Percentiles rank a stretch among this genome's conserved stretches.
Evolutionary conservation across 139 green algal genomes (phyloP).

Genomic region (Asterochloris erici): DNA sequence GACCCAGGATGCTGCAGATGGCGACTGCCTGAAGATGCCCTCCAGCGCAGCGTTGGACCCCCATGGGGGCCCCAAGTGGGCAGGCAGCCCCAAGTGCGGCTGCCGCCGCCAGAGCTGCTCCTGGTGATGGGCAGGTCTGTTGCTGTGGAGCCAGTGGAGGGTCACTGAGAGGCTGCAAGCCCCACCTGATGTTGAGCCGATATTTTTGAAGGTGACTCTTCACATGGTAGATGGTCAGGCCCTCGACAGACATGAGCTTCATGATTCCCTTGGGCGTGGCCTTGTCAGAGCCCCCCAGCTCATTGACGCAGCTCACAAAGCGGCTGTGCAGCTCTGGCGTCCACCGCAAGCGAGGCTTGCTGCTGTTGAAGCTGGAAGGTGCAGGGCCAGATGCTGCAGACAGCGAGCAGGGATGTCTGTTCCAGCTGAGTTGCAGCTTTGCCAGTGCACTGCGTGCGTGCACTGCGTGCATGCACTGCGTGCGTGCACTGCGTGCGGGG

Average conservation of each 20-base stretch:
- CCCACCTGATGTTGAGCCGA: conserved; percentile 74
- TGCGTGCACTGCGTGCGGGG: background rate
- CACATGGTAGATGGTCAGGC: conserved; percentile 90
- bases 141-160: too few species aligned
- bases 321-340: conserved; percentile 68
- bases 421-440: background rate
- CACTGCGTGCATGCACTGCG: background rate
- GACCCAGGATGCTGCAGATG: background rate
- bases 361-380: background rate
- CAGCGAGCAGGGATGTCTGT: background rate
- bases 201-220: conserved; percentile 93
- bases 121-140: too few species aligned
- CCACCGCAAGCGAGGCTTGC: conserved; percentile 67
- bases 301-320: conserved; percentile 66
- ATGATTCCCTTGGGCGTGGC: conserved; percentile 60
- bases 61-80: too few species aligned
- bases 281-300: conserved; percentile 53
- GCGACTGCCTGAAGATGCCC: too few species aligned
- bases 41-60: too few species aligned
- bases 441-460: background rate
- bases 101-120: background rate
- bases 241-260: conserved; percentile 53
- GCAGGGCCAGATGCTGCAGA: background rate
- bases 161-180: conserved; percentile 21
- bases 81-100: background rate